These are phyloP conservation scores for Arthrobotrys pseudoclavata DNA, from an alignment of 2,329 filamentous ascomycete species.

Conservation along the genomic window DNA sequence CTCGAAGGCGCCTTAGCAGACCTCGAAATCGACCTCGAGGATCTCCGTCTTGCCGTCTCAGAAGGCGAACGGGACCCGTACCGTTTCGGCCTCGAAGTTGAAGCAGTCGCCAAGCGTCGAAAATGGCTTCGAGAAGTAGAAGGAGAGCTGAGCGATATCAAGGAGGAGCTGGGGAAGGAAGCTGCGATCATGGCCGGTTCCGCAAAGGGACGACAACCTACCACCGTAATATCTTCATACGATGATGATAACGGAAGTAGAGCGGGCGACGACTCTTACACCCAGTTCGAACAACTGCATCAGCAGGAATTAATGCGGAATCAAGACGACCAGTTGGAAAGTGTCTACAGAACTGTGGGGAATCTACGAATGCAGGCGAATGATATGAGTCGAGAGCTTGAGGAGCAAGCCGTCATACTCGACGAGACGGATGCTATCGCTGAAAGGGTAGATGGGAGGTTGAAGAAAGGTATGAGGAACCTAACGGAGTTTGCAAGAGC, in stretches of 20 bases:
- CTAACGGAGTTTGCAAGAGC: slow-evolving; percentile 85
- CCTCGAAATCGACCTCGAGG: slow-evolving; percentile 85
- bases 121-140: slow-evolving; percentile 90
- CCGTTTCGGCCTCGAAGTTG: slow-evolving; percentile 84
- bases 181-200: slow-evolving; percentile 64
- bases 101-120: slow-evolving; percentile 84
- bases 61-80: slow-evolving; percentile 90
- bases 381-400: slow-evolving; percentile 94
- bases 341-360: slow-evolving; percentile 91
- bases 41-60: slow-evolving; percentile 87
- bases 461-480: slow-evolving; percentile 88
- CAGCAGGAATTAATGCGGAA: slow-evolving; percentile 93
- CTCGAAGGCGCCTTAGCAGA: slow-evolving; percentile 76
- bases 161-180: slow-evolving; percentile 78
- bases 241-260: slow-evolving; percentile 67
- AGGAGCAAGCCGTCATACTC: slow-evolving; percentile 91
- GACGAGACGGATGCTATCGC: slow-evolving; percentile 86
- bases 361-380: slow-evolving; percentile 90
- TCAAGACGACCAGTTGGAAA: slow-evolving; percentile 92
- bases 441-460: slow-evolving; percentile 86
- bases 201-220: slow-evolving; percentile 67
- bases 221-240: slow-evolving; percentile 66
- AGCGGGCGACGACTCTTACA: slow-evolving; percentile 75
- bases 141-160: slow-evolving; percentile 89
- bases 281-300: slow-evolving; percentile 89